A percentile compares a stretch with the other conserved stretches of the same genome.
Conservation (phyloP, 1,284 basidiomycete genomes). For the Veloboletus limbatus region DNA sequence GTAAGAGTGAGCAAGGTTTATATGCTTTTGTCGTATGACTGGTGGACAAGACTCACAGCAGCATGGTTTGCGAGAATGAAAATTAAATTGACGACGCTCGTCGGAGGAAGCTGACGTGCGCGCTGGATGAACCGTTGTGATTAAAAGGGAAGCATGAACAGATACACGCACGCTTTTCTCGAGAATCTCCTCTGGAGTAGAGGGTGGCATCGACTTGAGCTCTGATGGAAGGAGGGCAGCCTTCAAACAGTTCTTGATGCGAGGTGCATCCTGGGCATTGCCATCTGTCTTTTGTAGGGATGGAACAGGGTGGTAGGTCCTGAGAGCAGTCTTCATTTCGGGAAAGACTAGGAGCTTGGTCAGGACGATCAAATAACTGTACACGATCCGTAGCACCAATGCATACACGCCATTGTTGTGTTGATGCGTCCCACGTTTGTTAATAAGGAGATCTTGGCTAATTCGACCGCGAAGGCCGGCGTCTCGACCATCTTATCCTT, state of each 20-base stretch:
- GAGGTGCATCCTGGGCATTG: slow-evolving; percentile 68
- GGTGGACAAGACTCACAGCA: slow-evolving; percentile 44
- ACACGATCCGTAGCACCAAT: slow-evolving; percentile 14
- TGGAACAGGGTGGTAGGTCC: slow-evolving; percentile 72
- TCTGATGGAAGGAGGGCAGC: slow-evolving; percentile 76
- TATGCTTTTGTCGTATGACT: not conserved
- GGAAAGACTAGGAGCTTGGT: slow-evolving; percentile 44
- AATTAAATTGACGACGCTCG: slow-evolving; percentile 66
- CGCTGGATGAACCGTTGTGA: slow-evolving; percentile 38
- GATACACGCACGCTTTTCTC: slow-evolving; percentile 50
- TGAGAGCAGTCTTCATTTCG: slow-evolving; percentile 68
- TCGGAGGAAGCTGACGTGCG: slow-evolving; percentile 63
- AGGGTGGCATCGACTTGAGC: slow-evolving; percentile 59
- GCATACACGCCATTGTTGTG: slow-evolving; percentile 85
- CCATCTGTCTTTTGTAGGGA: slow-evolving; percentile 62
- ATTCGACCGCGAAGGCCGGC: slow-evolving; percentile 77
- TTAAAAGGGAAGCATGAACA: not conserved
- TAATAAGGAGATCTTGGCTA: slow-evolving; percentile 81
- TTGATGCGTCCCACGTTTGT: slow-evolving; percentile 94
- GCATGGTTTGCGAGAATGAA: slow-evolving; percentile 72
- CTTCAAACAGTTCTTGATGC: slow-evolving; percentile 73
- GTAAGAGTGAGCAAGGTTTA: slow-evolving; percentile 10
- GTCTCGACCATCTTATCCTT: slow-evolving; percentile 82
- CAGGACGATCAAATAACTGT: slow-evolving; percentile 16
- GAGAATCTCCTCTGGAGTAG: slow-evolving; percentile 69